Evolutionary conservation across 148 eudicot species (phyloP).

Genomic region (Hydrangea macrophylla): DNA sequence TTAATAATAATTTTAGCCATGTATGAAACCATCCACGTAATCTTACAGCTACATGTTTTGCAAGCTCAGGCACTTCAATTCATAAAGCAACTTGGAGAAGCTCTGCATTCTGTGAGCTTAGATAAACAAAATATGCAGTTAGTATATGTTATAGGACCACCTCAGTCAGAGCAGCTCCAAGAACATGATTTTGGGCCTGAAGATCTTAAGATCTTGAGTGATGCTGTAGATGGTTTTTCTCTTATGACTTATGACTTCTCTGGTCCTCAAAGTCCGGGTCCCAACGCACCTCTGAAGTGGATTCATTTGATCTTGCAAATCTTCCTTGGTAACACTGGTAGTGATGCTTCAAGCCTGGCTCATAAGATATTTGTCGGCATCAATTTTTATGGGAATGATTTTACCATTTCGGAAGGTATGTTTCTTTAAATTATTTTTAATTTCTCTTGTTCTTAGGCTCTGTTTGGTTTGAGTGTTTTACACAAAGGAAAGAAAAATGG

Average conservation of each 20-base stretch:
- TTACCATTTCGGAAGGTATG: slow-evolving; percentile 60
- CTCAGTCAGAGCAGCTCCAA: slow-evolving; percentile 58
- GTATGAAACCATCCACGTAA: background rate
- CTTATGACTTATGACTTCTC: slow-evolving; percentile 99
- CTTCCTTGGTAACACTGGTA: slow-evolving; percentile 40
- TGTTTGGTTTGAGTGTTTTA: no score
- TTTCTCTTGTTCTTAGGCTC: background rate
- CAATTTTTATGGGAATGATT: slow-evolving; percentile 93
- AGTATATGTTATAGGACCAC: slow-evolving; percentile 92
- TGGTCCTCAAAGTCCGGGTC: slow-evolving; percentile 81
- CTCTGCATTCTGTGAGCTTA: slow-evolving; percentile 61
- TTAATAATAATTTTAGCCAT: background rate
- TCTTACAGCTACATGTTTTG: slow-evolving; percentile 17
- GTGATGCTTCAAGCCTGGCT: slow-evolving; percentile 36
- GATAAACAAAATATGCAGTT: slow-evolving; percentile 50
- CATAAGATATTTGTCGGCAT: slow-evolving; percentile 79
- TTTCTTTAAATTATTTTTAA: background rate
- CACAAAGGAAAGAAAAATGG: no score
- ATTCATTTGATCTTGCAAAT: slow-evolving; percentile 54
- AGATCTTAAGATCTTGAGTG: slow-evolving; percentile 68
- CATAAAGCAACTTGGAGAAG: slow-evolving; percentile 72
- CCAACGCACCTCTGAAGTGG: slow-evolving; percentile 96
- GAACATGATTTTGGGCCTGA: slow-evolving; percentile 87
- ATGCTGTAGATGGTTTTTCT: slow-evolving; percentile 86
- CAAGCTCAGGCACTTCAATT: slow-evolving; percentile 73